Evolutionary conservation across 2,329 filamentous ascomycete genomes (phyloP).

Genomic region (Escovopsis sp.): DNA sequence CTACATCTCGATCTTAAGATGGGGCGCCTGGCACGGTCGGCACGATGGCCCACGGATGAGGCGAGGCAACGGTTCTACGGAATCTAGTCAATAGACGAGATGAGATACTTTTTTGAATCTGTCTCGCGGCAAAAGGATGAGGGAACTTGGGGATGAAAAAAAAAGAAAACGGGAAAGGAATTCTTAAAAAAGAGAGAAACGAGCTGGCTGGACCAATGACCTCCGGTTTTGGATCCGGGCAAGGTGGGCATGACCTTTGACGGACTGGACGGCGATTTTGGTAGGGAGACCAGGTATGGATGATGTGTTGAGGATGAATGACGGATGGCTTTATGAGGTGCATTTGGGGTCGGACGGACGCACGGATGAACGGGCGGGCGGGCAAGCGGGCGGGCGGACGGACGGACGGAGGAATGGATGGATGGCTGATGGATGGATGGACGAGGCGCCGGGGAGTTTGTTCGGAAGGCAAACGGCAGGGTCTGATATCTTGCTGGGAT

Average conservation of each 20-base stretch:
- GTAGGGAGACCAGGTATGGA: not conserved
- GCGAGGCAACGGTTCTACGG: too few relatives aligned
- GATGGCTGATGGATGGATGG: conserved; percentile 1
- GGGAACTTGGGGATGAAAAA: too few relatives aligned
- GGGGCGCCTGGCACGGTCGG: too few relatives aligned
- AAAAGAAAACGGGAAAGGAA: too few relatives aligned
- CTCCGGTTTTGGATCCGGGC: not conserved
- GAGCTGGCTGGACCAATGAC: not conserved
- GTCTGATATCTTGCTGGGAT: conserved; percentile 4
- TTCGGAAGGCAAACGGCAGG: conserved; percentile 2
- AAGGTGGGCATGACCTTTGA: not conserved
- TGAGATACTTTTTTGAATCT: too few relatives aligned
- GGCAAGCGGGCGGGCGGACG: not conserved
- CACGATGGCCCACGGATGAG: too few relatives aligned
- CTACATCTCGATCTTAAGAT: too few relatives aligned
- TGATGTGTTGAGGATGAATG: not conserved
- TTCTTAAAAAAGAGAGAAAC: too few relatives aligned
- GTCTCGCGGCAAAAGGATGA: too few relatives aligned
- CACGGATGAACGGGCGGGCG: not conserved
- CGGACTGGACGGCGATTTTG: not conserved
- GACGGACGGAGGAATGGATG: conserved; percentile 3
- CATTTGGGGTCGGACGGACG: not conserved
- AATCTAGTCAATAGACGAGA: too few relatives aligned
- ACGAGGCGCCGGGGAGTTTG: conserved; percentile 7
- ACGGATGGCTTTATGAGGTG: not conserved